Evolutionary conservation across 1,284 basidiomycete species (phyloP), one percentile per base, ranked within the genome.

Genomic region (Grifola frondosa): DNA sequence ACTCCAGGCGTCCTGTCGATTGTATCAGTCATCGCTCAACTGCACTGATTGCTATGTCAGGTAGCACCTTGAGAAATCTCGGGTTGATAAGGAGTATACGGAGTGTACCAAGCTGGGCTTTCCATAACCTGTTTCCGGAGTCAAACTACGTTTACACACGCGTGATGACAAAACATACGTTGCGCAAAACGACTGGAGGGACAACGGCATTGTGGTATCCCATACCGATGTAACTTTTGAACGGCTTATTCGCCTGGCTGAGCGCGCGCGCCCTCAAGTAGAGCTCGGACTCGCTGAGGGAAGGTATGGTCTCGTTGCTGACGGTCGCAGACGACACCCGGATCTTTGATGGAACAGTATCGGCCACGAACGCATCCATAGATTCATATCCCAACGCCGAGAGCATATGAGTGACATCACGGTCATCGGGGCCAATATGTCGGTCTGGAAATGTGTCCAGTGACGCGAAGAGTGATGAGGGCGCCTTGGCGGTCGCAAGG

Each of bases 91-190:
- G 96, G 95, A 3, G 94, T 97, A 67, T 98, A 98, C 37, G 91
- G 92, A 3, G 95, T 98, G 69, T 98, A 98, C 96, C 96, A 99
- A 9, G 88, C 91, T 19, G 95, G 96, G 64, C 97, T 98, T 68
- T 99, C 95, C 71, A 93, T 86, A 50, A 96, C 71, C 91, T 94
- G 50, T 12, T n/a, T 13, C 38, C n/a, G n/a, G n/a, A 35, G 25
- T 24, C 16, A 10, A 21, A 16, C 29, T 48, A 12, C 33, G 25
- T 20, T 23, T 30, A 15, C 8, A 12, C 30, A 30, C 16, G 16
- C 15, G 7, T n/a, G 19, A 29, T 16, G 25, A 24, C 8, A 25
- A 10, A 23, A 64, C 80, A 50, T 55, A 94, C 91, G 63, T 96
- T 97, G 53, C 94, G 87, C 57, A 95, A 75, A 65, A 97, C 90